Base-by-base conservation (phyloP, 2,329 filamentous ascomycete genomes). In the Fusarium praegraminearum region DNA sequence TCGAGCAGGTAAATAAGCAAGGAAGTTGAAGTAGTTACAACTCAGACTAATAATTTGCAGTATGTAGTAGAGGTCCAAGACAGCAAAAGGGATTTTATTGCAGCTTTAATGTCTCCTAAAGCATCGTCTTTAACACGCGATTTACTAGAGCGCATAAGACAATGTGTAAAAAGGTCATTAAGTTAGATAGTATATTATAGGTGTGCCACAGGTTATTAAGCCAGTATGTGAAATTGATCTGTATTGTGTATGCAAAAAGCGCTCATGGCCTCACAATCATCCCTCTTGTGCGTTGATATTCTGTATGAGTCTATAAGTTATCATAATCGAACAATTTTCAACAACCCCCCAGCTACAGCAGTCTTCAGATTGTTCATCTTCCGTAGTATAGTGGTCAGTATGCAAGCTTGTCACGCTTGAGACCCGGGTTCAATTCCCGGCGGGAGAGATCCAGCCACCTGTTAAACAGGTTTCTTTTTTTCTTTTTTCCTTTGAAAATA, bases 341-440 rank as follows among this genome's bases (percentile, higher is more conserved):
- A 41, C 13, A 43, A 26, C 18, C 56, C 56, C 49, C 40, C n/a
- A 40, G 30, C 57, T 59, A 59, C 51, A 59, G 51, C 57, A 59
- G 50, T 33, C 33, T 18, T 18, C 6, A 58, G 26, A 33, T 11
- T 58, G 56, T 35, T 44, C 1, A 55, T 58, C 56, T 58, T 58
- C 56, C 49, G 49, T 58, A 58, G 56, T 54, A 57, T 57, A 53
- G 46, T 57, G 46, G 54, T 57, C 51, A 54, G 51, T 54, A 54
- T 54, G 51, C 51, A 54, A 54, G 51, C 51, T 54, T 54, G 51
- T 54, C 51, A 54, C 51, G 51, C 51, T 54, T 54, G 51, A 54
- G 51, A 54, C 51, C 51, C 51, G 51, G 51, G 51, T 54, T 54
- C 51, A 54, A 54, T 54, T 54, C 51, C 51, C 51, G 51, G 52